phyloP scores from a whole-genome alignment of 2,329 filamentous ascomycete genomes.

The Botryotinia narcissicola region DNA sequence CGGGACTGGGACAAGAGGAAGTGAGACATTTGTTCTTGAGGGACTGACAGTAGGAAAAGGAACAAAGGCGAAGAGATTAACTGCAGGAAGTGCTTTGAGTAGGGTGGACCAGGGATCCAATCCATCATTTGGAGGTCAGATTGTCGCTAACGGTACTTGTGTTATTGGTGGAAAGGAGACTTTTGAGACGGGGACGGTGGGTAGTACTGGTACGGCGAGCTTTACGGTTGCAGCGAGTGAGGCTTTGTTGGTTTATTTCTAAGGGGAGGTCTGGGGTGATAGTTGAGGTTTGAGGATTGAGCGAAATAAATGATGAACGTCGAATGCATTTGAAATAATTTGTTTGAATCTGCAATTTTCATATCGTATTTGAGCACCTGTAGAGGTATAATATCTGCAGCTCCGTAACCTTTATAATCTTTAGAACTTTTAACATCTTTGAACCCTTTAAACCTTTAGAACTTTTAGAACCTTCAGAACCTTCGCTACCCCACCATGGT shows the following conservation, averaged over 20 bases:
- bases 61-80: conserved; percentile 34
- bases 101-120: conserved; percentile 46
- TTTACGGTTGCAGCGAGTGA: conserved; percentile 47
- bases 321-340: neutral
- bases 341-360: neutral
- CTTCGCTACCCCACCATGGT: too few species aligned
- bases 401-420: too few species aligned
- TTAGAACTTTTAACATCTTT: too few species aligned
- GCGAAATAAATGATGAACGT: neutral
- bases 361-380: neutral
- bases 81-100: conserved; percentile 44
- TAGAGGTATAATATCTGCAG: neutral
- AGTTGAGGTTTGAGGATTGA: neutral
- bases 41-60: conserved; percentile 22
- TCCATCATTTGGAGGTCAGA: conserved; percentile 47
- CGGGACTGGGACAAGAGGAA: conserved; percentile 28
- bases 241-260: conserved; percentile 48
- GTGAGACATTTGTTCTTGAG: conserved; percentile 28
- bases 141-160: conserved; percentile 48
- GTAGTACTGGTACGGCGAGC: conserved; percentile 41
- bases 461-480: too few species aligned
- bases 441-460: too few species aligned
- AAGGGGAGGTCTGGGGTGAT: neutral
- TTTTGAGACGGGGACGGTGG: conserved; percentile 39
- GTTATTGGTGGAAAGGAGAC: conserved; percentile 43